These are phyloP conservation scores for Septoria linicola DNA, from an alignment of 2,329 filamentous ascomycete genomes.

Conservation along the genomic window DNA sequence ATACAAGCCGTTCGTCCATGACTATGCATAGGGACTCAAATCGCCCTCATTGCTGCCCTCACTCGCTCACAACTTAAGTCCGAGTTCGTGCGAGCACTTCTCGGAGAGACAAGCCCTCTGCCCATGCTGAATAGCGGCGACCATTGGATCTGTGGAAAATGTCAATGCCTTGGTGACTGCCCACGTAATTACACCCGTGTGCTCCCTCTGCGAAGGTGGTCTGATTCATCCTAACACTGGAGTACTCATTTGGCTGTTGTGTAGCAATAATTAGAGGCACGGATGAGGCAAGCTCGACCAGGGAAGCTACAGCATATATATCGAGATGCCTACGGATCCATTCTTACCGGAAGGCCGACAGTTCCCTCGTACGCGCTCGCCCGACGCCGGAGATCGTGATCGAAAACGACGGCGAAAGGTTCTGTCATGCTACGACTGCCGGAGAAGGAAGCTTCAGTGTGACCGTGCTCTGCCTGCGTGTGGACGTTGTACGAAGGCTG, in stretches of 20 bases:
- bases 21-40: neutral
- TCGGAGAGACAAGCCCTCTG: neutral
- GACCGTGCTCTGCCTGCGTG: conserved; percentile 48
- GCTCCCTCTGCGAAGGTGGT: neutral
- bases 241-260: neutral
- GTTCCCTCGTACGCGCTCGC: conserved; percentile 24
- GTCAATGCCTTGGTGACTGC: neutral
- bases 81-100: conserved; percentile 11
- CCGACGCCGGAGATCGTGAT: conserved; percentile 32
- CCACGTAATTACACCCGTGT: neutral
- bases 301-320: neutral
- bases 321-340: conserved; percentile 24
- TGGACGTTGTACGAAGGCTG: conserved; percentile 46
- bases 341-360: conserved; percentile 25
- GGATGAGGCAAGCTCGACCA: no score
- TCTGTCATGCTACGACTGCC: conserved; percentile 49
- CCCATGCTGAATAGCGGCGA: neutral
- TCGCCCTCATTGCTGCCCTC: neutral
- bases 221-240: neutral
- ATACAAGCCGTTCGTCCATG: no score
- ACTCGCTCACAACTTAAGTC: neutral
- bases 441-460: conserved; percentile 50
- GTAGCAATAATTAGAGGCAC: no score
- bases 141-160: conserved; percentile 3
- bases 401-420: conserved; percentile 49